Evolutionary conservation across 768 basidiomycete species (phyloP).

Genomic region (Leccinellum rugosiceps): DNA sequence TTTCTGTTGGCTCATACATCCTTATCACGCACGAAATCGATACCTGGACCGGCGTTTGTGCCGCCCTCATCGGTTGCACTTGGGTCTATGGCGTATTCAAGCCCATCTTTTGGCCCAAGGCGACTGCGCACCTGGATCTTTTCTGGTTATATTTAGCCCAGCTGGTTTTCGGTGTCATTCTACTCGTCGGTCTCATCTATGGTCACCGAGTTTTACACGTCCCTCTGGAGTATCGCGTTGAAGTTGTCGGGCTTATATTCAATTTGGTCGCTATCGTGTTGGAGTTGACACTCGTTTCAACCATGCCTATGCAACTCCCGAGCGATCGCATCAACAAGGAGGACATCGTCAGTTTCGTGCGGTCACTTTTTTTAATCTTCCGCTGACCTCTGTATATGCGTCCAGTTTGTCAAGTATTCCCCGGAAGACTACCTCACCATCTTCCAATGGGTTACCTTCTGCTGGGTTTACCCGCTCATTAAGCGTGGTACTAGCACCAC

Average conservation of each 20-base stretch:
- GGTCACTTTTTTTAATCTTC: not conserved
- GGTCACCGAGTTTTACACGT: conserved; percentile 43
- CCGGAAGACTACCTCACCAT: conserved; percentile 78
- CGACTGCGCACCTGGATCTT: conserved; percentile 63
- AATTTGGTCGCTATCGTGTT: conserved; percentile 46
- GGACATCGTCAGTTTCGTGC: conserved; percentile 54
- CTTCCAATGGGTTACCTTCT: conserved; percentile 68
- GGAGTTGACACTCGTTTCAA: conserved; percentile 46
- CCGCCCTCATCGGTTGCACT: conserved; percentile 47
- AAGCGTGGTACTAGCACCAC: conserved; percentile 47
- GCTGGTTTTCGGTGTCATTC: conserved; percentile 42
- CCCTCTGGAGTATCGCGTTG: conserved; percentile 37
- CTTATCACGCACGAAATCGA: conserved; percentile 37
- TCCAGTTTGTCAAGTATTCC: conserved; percentile 27
- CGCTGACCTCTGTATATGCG: not conserved
- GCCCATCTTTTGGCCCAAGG: conserved; percentile 48
- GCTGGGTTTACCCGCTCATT: conserved; percentile 69
- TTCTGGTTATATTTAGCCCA: conserved; percentile 55
- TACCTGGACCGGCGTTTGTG: conserved; percentile 36
- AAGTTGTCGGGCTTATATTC: conserved; percentile 25
- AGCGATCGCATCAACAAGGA: conserved; percentile 46
- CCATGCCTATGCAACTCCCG: conserved; percentile 69
- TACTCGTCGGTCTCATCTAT: conserved; percentile 54
- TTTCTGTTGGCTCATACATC: conserved; percentile 54
- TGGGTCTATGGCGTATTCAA: conserved; percentile 69